Percentiles rank a stretch among this genome's conserved stretches.
phyloP scores from a whole-genome alignment of 768 basidiomycete species.

The Leccinum sublutescens region DNA sequence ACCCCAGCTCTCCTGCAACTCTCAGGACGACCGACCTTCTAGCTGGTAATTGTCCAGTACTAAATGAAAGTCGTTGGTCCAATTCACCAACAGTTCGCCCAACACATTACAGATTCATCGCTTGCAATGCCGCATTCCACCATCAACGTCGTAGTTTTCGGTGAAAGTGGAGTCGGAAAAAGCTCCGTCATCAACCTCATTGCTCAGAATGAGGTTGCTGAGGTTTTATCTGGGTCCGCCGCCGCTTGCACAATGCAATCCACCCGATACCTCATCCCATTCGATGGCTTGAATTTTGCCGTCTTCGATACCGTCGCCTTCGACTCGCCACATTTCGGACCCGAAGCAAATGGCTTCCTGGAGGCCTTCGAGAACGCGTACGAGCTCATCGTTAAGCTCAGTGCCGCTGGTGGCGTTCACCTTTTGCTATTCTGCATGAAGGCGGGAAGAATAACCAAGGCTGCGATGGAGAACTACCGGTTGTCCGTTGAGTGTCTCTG shows the following conservation, averaged over 20 bases:
- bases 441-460: conserved; percentile 32
- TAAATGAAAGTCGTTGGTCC: too few relatives aligned
- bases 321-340: conserved; percentile 10
- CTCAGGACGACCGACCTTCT: too few relatives aligned
- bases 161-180: too few relatives aligned
- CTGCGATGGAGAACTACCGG: conserved; percentile 36
- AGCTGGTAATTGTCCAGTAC: too few relatives aligned
- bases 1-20: too few relatives aligned
- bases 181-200: too few relatives aligned
- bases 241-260: conserved; percentile 33
- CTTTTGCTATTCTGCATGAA: conserved; percentile 44
- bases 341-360: conserved; percentile 27
- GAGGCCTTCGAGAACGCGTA: conserved; percentile 28
- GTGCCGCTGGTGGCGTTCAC: conserved; percentile 34
- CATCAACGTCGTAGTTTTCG: conserved; percentile 31
- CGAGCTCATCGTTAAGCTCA: conserved; percentile 33
- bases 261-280: conserved; percentile 24
- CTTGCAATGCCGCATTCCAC: not conserved
- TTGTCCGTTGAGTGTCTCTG: conserved; percentile 44
- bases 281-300: conserved; percentile 19
- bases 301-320: conserved; percentile 38
- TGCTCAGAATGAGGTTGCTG: conserved; percentile 21
- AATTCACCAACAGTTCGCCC: conserved; percentile 6
- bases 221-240: conserved; percentile 21
- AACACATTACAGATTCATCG: conserved; percentile 1